phyloP scores from a whole-genome alignment of 208 protist species.

The Phytomonas francai region DNA sequence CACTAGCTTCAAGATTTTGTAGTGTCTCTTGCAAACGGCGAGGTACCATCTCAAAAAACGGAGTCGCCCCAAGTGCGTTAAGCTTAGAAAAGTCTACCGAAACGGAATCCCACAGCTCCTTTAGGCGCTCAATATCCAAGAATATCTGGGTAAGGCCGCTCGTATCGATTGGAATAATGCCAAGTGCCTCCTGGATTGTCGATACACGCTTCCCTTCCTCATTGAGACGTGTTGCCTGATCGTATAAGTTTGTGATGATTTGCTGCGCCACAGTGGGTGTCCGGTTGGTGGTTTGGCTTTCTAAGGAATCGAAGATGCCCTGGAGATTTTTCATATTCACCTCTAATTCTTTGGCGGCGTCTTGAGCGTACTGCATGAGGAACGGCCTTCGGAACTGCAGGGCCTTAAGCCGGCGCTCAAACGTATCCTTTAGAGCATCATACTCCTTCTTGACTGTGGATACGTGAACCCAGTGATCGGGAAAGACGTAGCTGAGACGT shows the following conservation, averaged over 20 bases:
- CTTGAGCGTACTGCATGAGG: conserved; percentile 48
- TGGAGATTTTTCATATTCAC: conserved; percentile 45
- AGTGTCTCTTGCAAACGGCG: conserved; percentile 80
- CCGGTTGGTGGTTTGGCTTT: conserved; percentile 27
- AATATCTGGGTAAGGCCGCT: conserved; percentile 54
- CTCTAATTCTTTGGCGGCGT: conserved; percentile 48
- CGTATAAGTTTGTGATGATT: conserved; percentile 61
- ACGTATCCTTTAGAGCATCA: conserved; percentile 87
- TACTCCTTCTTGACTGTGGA: conserved; percentile 91
- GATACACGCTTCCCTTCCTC: conserved; percentile 76
- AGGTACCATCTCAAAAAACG: conserved; percentile 92
- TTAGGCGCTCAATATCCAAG: conserved; percentile 84
- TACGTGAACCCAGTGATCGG: conserved; percentile 88
- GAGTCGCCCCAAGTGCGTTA: conserved; percentile 73
- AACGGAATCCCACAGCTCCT: conserved; percentile 88
- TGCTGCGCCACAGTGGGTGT: conserved; percentile 44
- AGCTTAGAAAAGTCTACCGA: conserved; percentile 68
- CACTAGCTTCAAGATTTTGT: conserved; percentile 36
- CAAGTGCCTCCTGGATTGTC: conserved; percentile 73
- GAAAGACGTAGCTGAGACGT: conserved; percentile 86
- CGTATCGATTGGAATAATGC: conserved; percentile 28
- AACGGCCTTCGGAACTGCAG: conserved; percentile 71
- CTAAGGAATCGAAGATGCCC: conserved; percentile 29
- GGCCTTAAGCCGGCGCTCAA: conserved; percentile 86
- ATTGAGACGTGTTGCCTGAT: conserved; percentile 36